Base-by-base conservation (phyloP, 2,329 filamentous ascomycete genomes). In the Tolypocladium pustulatum region DNA sequence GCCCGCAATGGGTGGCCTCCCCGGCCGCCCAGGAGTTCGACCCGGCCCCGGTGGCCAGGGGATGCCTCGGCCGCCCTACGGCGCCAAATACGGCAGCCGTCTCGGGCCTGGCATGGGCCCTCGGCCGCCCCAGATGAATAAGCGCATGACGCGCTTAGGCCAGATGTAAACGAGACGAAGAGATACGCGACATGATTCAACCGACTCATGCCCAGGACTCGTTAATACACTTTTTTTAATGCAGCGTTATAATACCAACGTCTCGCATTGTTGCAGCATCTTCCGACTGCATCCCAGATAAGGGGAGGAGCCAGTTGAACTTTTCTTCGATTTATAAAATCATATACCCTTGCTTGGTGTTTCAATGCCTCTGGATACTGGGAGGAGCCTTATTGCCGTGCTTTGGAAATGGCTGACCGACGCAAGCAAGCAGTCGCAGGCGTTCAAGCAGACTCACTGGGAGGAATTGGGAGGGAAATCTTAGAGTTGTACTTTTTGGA, bases 91-190 rank as follows among this genome's bases (percentile, higher is more conserved):
- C 15, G 62, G 61, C 17, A 59, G 60, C 43, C 63, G 61, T 37
- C 49, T 59, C 41, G 60, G 56, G 32, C 59, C 59, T 27, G 62
- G 63, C n/a, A 52, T 60, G 49, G 59, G 61, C 13, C 59, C 60
- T 40, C 62, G 63, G 17, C 77, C 79, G 55, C 77, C 79, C 55
- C 75, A 73, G 62, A 82, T 85, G 81, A 82, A 84, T 73, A 85
- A 84, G 75, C 78, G 82, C 63, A 83, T 81, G 76, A 85, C 82
- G 60, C 76, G 82, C 61, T 68, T 85, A 57, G 81, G 82, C 17
- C 52, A 57, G 34, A 60, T 60, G 52, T 60, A 30, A 57, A 30
- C 2, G 27, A 32, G 4, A 43, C 53, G 34, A 54, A 13, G 34
- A n/a, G 12, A 20, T 7, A 25, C 36, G 34, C 22, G 34, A 25